A percentile compares a stretch with the other conserved stretches of the same genome.
These are phyloP conservation scores for Talaromyces sp. DNA, from an alignment of 2,329 filamentous ascomycete species.

Conservation along the genomic window DNA sequence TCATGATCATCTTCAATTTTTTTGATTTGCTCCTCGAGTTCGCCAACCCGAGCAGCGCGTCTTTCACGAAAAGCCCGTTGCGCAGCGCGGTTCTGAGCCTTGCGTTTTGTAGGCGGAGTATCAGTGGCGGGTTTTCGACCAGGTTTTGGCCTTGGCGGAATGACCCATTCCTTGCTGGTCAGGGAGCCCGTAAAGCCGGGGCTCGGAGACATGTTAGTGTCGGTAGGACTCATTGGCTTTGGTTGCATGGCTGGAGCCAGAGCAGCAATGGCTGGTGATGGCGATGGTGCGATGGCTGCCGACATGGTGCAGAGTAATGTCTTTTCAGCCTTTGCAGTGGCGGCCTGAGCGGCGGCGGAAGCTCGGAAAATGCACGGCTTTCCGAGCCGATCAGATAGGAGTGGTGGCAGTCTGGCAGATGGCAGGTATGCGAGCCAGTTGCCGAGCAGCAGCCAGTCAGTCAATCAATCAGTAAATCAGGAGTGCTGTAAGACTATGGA, in stretches of 20 bases:
- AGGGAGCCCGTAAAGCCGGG: conserved; percentile 50
- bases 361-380: not conserved
- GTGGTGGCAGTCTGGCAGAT: not conserved
- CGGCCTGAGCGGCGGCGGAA: not conserved
- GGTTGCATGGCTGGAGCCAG: conserved; percentile 35
- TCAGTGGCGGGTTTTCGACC: conserved; percentile 92
- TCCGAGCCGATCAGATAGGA: not conserved
- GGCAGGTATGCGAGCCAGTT: not conserved
- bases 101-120: conserved; percentile 86
- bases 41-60: conserved; percentile 77
- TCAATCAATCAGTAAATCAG: not conserved
- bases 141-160: conserved; percentile 80
- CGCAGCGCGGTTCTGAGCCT: conserved; percentile 89
- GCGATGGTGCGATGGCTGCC: conserved; percentile 4
- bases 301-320: conserved; percentile 9
- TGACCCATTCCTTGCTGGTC: conserved; percentile 81
- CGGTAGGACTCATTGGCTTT: conserved; percentile 17
- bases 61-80: conserved; percentile 88
- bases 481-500: not conserved
- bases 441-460: not conserved
- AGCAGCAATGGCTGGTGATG: conserved; percentile 17
- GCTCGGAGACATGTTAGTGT: conserved; percentile 25
- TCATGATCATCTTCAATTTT: conserved; percentile 47
- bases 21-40: conserved; percentile 52
- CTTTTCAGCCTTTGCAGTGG: not conserved